These are phyloP conservation scores for Lachancea sp. DNA, from an alignment of 805 yeast species.

Conservation along the genomic window DNA sequence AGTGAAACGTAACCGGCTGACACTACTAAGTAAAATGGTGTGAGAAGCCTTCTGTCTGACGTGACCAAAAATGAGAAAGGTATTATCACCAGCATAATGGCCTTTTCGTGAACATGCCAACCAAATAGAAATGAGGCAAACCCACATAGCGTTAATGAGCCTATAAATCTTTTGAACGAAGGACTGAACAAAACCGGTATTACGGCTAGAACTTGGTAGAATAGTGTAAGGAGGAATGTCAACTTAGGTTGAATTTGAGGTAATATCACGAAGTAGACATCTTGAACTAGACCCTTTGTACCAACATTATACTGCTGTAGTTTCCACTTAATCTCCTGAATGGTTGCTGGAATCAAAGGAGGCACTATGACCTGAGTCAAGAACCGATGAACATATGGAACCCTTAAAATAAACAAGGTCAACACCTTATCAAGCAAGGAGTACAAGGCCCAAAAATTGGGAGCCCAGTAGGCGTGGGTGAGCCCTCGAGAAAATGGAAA, in stretches of 20 bases:
- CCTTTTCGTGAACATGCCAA: conserved; percentile 99
- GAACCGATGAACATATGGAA: conserved; percentile 41
- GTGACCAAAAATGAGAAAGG: conserved; percentile 78
- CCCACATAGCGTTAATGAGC: conserved; percentile 82
- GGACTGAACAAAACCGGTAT: conserved; percentile 69
- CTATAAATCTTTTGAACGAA: conserved; percentile 70
- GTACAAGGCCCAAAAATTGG: conserved; percentile 93
- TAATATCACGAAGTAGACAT: conserved; percentile 70
- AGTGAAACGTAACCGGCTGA: conserved; percentile 81
- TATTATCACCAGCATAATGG: conserved; percentile 78
- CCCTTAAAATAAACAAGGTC: conserved; percentile 34
- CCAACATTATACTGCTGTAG: conserved; percentile 36
- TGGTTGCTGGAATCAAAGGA: conserved; percentile 30
- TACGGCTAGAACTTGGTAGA: conserved; percentile 73
- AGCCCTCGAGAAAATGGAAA: conserved; percentile 94
- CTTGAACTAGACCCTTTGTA: conserved; percentile 90
- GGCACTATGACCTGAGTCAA: conserved; percentile 33
- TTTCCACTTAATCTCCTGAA: conserved; percentile 29
- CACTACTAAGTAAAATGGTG: conserved; percentile 63
- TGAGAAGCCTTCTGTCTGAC: conserved; percentile 62
- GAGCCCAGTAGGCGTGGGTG: conserved; percentile 99
- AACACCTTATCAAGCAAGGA: conserved; percentile 73
- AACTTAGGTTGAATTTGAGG: conserved; percentile 74
- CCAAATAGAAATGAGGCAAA: conserved; percentile 89
- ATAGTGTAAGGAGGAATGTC: conserved; percentile 75